Evolutionary conservation across 192 early-diverging fungal genomes (phyloP).

Genomic region (Chytriomyces confervae): DNA sequence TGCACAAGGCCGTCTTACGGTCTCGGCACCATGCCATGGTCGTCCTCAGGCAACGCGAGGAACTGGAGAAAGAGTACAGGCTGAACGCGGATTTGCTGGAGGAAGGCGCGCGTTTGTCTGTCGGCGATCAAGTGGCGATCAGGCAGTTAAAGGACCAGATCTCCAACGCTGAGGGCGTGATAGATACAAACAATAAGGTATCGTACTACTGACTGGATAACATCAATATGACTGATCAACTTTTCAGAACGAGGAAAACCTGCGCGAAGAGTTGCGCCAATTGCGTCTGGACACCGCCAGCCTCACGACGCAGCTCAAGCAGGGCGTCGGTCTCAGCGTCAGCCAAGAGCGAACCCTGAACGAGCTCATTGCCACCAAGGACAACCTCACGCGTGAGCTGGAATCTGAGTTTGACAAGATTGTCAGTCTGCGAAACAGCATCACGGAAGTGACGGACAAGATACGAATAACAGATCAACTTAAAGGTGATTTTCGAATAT

Average conservation of each 20-base stretch:
- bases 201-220: not conserved
- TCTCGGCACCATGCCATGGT: conserved; percentile 48
- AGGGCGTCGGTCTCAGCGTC: conserved; percentile 64
- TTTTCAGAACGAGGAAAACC: conserved; percentile 50
- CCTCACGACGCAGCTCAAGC: conserved; percentile 57
- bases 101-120: conserved; percentile 34
- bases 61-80: conserved; percentile 45
- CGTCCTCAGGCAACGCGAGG: conserved; percentile 45
- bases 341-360: conserved; percentile 60
- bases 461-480: conserved; percentile 56
- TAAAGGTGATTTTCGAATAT: conserved; percentile 24
- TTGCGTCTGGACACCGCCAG: conserved; percentile 56
- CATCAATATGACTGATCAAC: not conserved
- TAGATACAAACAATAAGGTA: conserved; percentile 46
- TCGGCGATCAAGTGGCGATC: conserved; percentile 54
- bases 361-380: conserved; percentile 62
- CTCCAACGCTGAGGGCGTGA: conserved; percentile 49
- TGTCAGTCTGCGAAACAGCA: conserved; percentile 52
- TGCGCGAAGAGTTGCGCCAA: conserved; percentile 59
- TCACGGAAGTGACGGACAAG: conserved; percentile 58
- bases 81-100: conserved; percentile 39
- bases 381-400: conserved; percentile 57
- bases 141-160: conserved; percentile 57
- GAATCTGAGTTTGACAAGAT: conserved; percentile 67
- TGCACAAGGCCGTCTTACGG: conserved; percentile 51